These are phyloP conservation scores for Acanthamoeba healyi DNA, from an alignment of 208 protist genomes.

Conservation along the genomic window DNA sequence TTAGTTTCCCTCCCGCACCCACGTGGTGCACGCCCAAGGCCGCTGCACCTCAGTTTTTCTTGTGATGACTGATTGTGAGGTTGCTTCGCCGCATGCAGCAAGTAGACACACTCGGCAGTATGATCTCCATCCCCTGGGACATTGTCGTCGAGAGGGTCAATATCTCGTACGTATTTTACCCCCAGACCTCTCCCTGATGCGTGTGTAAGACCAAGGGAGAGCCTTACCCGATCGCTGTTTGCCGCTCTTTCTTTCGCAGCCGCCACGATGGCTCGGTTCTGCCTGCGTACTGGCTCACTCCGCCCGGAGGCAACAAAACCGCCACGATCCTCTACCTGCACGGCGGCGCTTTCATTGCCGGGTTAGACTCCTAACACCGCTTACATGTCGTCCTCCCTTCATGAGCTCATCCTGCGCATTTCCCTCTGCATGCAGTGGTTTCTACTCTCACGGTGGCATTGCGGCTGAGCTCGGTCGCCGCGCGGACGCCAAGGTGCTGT, in stretches of 20 bases:
- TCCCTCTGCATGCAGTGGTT: not conserved
- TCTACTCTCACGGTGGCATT: not conserved
- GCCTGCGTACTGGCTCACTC: not conserved
- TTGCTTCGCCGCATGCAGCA: too few relatives aligned
- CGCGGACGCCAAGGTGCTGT: not conserved
- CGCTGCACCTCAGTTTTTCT: too few relatives aligned
- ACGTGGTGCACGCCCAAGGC: too few relatives aligned
- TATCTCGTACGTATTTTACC: constrained; percentile 59
- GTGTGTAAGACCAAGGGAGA: too few relatives aligned
- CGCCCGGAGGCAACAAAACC: not conserved
- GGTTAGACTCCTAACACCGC: not conserved
- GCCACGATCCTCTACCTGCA: constrained; percentile 16
- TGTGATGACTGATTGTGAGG: too few relatives aligned
- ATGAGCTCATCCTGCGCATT: not conserved
- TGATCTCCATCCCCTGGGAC: not conserved
- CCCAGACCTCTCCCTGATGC: too few relatives aligned
- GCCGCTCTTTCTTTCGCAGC: too few relatives aligned
- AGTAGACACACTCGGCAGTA: too few relatives aligned
- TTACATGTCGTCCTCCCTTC: not conserved
- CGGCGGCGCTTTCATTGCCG: constrained; percentile 15
- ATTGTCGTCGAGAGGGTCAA: not conserved
- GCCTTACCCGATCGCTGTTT: too few relatives aligned
- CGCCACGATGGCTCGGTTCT: not conserved
- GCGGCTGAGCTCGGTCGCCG: not conserved
- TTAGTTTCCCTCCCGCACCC: too few relatives aligned